A percentile compares a stretch with the other conserved stretches of the same genome.
These are phyloP conservation scores for Flaveria robusta DNA, from an alignment of 129 eudicot species.

Conservation along the genomic window DNA sequence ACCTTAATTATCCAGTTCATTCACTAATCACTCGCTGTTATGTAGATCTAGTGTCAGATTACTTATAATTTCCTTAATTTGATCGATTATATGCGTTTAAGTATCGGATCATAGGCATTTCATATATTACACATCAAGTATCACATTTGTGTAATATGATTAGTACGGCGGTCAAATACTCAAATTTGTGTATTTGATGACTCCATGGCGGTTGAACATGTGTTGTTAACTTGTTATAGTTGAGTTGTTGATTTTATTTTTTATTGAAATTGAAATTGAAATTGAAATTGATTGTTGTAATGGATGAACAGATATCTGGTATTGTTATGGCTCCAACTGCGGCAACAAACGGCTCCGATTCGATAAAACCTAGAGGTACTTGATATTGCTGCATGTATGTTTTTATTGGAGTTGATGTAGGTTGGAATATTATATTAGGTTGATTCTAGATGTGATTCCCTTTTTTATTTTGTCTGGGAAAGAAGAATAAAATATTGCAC, in stretches of 20 bases:
- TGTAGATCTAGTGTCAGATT: conserved; percentile 22
- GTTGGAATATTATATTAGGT: conserved; percentile 26
- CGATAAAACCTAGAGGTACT: conserved; percentile 50
- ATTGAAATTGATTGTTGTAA: not conserved
- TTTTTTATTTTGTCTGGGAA: conserved; percentile 25
- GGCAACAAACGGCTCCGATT: conserved; percentile 42
- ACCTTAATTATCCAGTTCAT: not conserved
- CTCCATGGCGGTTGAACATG: conserved; percentile 1
- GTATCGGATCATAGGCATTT: conserved; percentile 5
- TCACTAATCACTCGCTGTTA: not conserved
- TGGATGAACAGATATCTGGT: conserved; percentile 32
- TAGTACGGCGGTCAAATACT: conserved; percentile 7
- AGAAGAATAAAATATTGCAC: conserved; percentile 18
- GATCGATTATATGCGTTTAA: conserved; percentile 16
- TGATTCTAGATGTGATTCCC: conserved; percentile 26
- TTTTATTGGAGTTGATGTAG: conserved; percentile 23
- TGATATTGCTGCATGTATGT: conserved; percentile 28
- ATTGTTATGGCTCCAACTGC: conserved; percentile 42
- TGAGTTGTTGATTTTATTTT: not conserved
- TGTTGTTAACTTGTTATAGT: not conserved
- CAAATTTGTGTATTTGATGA: conserved; percentile 14
- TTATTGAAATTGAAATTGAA: conserved; percentile 6
- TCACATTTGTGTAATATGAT: not conserved
- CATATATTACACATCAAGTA: not conserved
- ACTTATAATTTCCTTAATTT: conserved; percentile 1